Evolutionary conservation across 2,329 filamentous ascomycete genomes (phyloP).

Genomic region (Arachnomyces sp.): DNA sequence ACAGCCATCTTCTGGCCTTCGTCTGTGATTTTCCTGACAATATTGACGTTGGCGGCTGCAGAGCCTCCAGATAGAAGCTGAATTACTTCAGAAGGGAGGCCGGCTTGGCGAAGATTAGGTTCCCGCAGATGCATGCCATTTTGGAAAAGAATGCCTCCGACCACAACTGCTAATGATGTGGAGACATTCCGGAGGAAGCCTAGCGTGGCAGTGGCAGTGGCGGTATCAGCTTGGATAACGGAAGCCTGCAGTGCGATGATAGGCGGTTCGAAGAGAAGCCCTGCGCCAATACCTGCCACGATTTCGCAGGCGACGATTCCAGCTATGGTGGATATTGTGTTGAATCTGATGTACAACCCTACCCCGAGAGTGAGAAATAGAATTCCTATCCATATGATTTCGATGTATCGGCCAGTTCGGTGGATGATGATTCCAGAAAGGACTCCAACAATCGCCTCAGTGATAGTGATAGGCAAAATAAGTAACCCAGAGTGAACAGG

Average conservation of each 20-base stretch:
- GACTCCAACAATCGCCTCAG: slow-evolving; percentile 40
- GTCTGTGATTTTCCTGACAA: slow-evolving; percentile 35
- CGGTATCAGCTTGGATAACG: slow-evolving; percentile 42
- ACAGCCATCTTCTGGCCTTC: slow-evolving; percentile 32
- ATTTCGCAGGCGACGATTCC: slow-evolving; percentile 44
- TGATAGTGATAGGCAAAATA: slow-evolving; percentile 53
- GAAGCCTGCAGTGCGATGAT: slow-evolving; percentile 51
- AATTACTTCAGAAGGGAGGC: too few relatives aligned
- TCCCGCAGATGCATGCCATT: slow-evolving; percentile 59
- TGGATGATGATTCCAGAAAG: slow-evolving; percentile 43
- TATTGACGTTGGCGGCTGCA: slow-evolving; percentile 42
- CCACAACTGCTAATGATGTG: slow-evolving; percentile 60
- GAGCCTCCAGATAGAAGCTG: slow-evolving; percentile 36
- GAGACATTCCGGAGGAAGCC: slow-evolving; percentile 58
- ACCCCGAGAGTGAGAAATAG: slow-evolving; percentile 38
- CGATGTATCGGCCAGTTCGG: slow-evolving; percentile 42
- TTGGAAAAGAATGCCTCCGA: slow-evolving; percentile 73
- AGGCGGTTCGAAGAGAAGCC: slow-evolving; percentile 48
- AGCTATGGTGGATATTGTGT: slow-evolving; percentile 27
- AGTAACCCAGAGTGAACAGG: slow-evolving; percentile 54
- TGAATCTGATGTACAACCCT: slow-evolving; percentile 41
- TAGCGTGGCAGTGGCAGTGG: slow-evolving; percentile 46
- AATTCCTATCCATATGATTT: slow-evolving; percentile 40
- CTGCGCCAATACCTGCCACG: slow-evolving; percentile 44
- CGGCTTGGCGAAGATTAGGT: too few relatives aligned